These are phyloP conservation scores for Ganoderma leucocontextum DNA, from an alignment of 1,284 basidiomycete species.

Conservation along the genomic window DNA sequence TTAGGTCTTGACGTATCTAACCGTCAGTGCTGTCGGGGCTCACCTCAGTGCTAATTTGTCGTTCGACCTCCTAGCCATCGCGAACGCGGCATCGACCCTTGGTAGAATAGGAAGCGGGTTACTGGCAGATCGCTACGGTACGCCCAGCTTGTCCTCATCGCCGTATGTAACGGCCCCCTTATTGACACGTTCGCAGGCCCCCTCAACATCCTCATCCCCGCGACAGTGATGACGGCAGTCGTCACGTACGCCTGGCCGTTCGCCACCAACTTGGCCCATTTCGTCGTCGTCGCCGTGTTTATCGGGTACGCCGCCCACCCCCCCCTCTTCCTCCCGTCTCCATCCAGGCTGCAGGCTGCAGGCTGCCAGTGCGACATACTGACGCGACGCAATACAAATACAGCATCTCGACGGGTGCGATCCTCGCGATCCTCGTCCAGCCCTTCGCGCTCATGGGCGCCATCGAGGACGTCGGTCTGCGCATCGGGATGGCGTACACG, in stretches of 20 bases:
- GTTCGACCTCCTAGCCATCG: constrained; percentile 54
- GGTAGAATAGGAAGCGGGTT: constrained; percentile 50
- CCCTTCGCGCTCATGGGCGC: constrained; percentile 65
- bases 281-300: constrained; percentile 47
- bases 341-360: no score
- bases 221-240: constrained; percentile 53
- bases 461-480: constrained; percentile 59
- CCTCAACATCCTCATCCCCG: constrained; percentile 62
- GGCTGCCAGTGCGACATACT: no score
- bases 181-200: constrained; percentile 45
- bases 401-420: constrained; percentile 62
- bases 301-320: background rate
- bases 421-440: constrained; percentile 57
- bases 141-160: background rate
- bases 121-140: constrained; percentile 49
- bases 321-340: background rate
- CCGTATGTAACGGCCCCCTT: no score
- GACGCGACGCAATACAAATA: constrained; percentile 49
- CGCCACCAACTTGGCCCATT: constrained; percentile 46
- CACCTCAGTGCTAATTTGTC: constrained; percentile 46
- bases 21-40: constrained; percentile 21
- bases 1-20: constrained; percentile 3
- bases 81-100: constrained; percentile 49
- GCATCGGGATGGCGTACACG: constrained; percentile 60
- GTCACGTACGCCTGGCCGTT: constrained; percentile 67